A percentile compares a stretch with the other conserved stretches of the same genome.
Evolutionary conservation across 495 filamentous ascomycete species (phyloP).

Genomic region (Friedmanniomyces simplex): DNA sequence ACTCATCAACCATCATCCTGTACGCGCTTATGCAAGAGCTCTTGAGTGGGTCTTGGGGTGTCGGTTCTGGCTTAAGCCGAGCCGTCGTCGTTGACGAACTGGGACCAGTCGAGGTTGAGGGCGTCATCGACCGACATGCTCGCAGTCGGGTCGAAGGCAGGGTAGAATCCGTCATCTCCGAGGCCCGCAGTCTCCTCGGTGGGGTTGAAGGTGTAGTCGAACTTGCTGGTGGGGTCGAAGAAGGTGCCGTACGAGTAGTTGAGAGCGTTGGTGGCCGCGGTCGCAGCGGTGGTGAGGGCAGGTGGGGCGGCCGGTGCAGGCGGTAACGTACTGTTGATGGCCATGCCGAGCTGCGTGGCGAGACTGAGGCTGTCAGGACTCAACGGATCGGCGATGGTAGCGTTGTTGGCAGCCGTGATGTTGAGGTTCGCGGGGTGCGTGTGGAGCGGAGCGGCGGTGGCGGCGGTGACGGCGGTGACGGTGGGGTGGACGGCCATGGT

Average conservation of each 20-base stretch:
- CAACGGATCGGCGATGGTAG: neutral
- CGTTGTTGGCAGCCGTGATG: neutral
- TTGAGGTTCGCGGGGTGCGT: neutral
- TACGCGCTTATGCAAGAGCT: neutral
- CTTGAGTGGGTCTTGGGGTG: neutral
- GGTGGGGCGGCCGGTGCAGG: neutral
- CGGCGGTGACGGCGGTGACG: neutral
- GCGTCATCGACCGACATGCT: neutral
- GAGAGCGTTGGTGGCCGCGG: neutral
- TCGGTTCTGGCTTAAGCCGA: neutral
- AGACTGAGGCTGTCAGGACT: neutral
- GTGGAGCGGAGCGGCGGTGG: neutral
- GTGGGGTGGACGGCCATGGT: conserved; percentile 5
- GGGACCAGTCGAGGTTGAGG: conserved; percentile 2
- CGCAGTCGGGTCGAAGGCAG: neutral
- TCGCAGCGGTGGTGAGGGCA: neutral
- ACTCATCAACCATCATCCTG: neutral
- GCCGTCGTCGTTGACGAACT: conserved; percentile 5
- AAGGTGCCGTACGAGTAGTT: neutral
- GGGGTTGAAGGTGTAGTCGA: conserved; percentile 3
- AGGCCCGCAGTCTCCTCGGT: neutral
- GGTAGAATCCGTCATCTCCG: neutral
- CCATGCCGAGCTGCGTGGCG: neutral
- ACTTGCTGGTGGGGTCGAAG: conserved; percentile 3
- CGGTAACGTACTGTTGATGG: neutral